Percentiles rank a stretch among this genome's conserved stretches.
Conservation (phyloP, 306 rosid genomes). For the Pyrus betulifolia region DNA sequence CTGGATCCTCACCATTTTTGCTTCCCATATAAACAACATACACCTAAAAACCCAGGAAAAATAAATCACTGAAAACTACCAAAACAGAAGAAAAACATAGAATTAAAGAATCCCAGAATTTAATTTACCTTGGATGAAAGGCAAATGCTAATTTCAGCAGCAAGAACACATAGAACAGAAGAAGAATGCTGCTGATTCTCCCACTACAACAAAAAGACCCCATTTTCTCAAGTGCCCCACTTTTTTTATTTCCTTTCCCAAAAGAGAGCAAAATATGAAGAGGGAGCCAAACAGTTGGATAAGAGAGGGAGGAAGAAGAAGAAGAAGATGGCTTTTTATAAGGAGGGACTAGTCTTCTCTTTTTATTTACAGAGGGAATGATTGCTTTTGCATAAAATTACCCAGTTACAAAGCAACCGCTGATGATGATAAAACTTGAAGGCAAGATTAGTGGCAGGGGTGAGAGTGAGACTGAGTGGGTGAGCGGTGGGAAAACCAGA, state of each 20-base stretch:
- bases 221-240: constrained; percentile 25
- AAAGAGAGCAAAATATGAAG: background rate
- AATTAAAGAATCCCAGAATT: background rate
- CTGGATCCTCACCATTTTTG: constrained; percentile 48
- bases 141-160: constrained; percentile 35
- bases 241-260: background rate
- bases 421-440: constrained; percentile 6
- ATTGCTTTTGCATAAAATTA: background rate
- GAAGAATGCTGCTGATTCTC: constrained; percentile 8
- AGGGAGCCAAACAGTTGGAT: background rate
- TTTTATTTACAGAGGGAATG: background rate
- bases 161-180: constrained; percentile 36
- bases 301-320: background rate
- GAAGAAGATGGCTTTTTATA: background rate
- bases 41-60: constrained; percentile 35
- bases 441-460: constrained; percentile 1
- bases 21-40: constrained; percentile 81
- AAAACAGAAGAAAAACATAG: background rate
- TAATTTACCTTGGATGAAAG: constrained; percentile 46
- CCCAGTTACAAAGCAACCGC: background rate
- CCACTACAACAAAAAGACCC: constrained; percentile 18
- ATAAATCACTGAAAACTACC: background rate
- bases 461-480: background rate
- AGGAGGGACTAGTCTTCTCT: background rate
- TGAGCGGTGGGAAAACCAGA: background rate